Conservation (phyloP, 768 basidiomycete species). For the Rhodotorula sphaerocarpa region DNA sequence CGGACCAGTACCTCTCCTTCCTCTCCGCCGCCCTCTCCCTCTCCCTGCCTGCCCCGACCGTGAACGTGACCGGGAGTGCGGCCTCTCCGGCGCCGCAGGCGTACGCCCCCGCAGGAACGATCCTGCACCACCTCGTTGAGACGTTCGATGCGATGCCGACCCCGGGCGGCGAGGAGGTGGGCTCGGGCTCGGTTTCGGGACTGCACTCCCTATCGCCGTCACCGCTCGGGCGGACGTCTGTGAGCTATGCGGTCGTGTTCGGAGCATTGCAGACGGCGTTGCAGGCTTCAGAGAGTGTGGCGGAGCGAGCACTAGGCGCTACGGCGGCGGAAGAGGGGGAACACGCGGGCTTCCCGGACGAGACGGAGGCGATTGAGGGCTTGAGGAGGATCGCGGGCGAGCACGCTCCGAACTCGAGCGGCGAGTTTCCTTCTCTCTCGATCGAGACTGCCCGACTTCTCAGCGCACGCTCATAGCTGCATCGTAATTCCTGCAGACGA, state of each 20-base stretch:
- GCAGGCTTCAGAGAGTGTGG: too few relatives aligned
- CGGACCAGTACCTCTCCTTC: constrained; percentile 26
- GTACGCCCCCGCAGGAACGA: not conserved
- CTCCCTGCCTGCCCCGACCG: not conserved
- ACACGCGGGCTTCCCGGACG: too few relatives aligned
- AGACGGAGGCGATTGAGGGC: too few relatives aligned
- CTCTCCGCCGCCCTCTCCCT: constrained; percentile 13
- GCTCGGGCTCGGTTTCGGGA: not conserved
- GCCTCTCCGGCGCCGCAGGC: not conserved
- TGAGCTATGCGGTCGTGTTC: constrained; percentile 22
- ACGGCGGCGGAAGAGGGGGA: too few relatives aligned
- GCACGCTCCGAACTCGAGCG: not conserved
- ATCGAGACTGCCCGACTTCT: too few relatives aligned
- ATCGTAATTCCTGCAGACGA: too few relatives aligned
- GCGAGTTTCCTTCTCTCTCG: not conserved
- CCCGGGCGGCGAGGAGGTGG: not conserved
- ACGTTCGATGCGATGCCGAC: constrained; percentile 16
- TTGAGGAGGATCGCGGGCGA: not conserved
- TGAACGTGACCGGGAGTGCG: not conserved
- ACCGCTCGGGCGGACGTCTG: constrained; percentile 1
- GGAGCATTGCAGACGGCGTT: constrained; percentile 11
- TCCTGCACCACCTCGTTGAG: constrained; percentile 8
- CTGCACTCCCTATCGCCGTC: not conserved
- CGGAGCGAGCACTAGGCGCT: too few relatives aligned
- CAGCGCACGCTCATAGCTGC: too few relatives aligned